These are phyloP conservation scores for Helichrysum umbraculigerum DNA, from an alignment of 129 eudicot species.

Conservation along the genomic window DNA sequence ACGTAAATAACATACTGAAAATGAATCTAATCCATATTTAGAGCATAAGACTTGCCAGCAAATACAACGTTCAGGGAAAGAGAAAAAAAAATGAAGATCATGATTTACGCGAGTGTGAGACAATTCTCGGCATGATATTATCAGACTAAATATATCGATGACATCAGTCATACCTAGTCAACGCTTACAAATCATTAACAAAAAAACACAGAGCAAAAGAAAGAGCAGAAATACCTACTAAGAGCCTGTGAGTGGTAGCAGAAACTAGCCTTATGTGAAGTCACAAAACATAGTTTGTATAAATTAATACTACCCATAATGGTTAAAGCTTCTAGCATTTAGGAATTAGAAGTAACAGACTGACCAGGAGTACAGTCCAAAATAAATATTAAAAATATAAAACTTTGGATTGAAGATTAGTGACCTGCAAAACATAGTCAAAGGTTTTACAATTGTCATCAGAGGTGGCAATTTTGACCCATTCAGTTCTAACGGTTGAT, in stretches of 20 bases:
- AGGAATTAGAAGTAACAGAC: slow-evolving; percentile 15
- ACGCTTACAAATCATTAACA: neutral
- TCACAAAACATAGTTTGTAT: neutral
- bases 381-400: neutral
- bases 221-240: neutral
- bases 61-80: neutral
- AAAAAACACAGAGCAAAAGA: neutral
- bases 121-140: neutral
- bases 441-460: neutral
- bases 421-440: slow-evolving; percentile 22
- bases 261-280: neutral
- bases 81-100: neutral
- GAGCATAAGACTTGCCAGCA: neutral
- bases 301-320: neutral
- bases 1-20: neutral
- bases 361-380: neutral
- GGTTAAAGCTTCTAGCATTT: neutral
- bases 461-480: neutral
- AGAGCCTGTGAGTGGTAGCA: neutral
- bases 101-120: neutral
- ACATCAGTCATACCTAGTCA: neutral
- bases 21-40: neutral
- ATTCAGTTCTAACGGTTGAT: neutral
- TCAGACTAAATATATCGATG: neutral
- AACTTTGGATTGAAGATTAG: neutral